Conservation (phyloP, 148 eudicot genomes). For the Spergularia marina region DNA sequence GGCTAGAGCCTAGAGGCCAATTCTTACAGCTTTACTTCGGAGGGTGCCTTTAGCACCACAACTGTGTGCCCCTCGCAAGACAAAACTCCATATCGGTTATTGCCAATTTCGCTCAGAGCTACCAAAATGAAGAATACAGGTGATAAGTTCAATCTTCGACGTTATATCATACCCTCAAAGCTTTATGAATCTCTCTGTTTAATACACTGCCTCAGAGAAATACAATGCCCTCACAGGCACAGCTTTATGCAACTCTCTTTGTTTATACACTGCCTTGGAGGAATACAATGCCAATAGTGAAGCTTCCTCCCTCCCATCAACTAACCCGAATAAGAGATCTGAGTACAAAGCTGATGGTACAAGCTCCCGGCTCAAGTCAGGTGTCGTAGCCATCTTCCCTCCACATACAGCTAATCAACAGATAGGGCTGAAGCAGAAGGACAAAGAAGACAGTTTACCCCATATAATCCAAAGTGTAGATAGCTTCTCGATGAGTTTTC, state of each 20-base stretch:
- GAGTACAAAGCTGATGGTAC: conserved; percentile 11
- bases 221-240: background rate
- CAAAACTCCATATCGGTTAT: background rate
- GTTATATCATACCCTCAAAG: conserved; percentile 2
- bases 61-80: conserved; percentile 6
- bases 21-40: conserved; percentile 6
- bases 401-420: background rate
- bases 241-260: conserved; percentile 7
- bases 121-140: conserved; percentile 5
- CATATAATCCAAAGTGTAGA: background rate
- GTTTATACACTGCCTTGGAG: background rate
- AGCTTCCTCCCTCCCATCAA: conserved; percentile 1
- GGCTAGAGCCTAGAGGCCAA: background rate
- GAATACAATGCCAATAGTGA: background rate
- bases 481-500: background rate
- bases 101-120: conserved; percentile 14
- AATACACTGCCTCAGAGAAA: background rate
- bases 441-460: background rate
- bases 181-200: background rate
- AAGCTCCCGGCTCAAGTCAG: conserved; percentile 8
- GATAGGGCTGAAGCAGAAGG: background rate
- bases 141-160: background rate
- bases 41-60: background rate
- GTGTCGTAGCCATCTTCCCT: conserved; percentile 8
- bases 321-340: background rate